A percentile compares a stretch with the other conserved stretches of the same genome.
Evolutionary conservation across 257 asterid species (phyloP).

Genomic region (Osmanthus fragrans): DNA sequence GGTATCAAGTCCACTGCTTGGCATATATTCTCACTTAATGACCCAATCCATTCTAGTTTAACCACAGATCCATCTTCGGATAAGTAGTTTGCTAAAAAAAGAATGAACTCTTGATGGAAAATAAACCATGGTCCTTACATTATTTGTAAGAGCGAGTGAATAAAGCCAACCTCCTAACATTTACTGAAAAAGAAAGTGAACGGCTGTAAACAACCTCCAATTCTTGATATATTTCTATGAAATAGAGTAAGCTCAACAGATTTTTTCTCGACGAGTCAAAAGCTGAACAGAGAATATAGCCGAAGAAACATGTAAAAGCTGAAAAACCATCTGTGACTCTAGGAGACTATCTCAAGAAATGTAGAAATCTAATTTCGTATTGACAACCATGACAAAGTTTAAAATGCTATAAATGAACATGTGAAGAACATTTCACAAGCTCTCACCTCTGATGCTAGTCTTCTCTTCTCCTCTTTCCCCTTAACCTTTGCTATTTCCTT

Average conservation of each 20-base stretch:
- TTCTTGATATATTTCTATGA: neutral
- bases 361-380: conserved; percentile 1
- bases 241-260: neutral
- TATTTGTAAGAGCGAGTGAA: neutral
- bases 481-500: conserved; percentile 84
- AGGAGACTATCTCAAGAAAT: neutral
- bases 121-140: neutral
- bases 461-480: conserved; percentile 78
- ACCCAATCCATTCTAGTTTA: neutral
- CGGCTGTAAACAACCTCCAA: neutral
- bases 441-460: conserved; percentile 80
- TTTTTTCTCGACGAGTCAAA: neutral
- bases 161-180: neutral
- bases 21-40: neutral
- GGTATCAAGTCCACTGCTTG: neutral
- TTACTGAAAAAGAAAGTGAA: neutral
- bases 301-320: conserved; percentile 1
- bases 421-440: conserved; percentile 1
- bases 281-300: conserved; percentile 5
- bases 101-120: neutral
- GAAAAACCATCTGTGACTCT: neutral
- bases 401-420: neutral
- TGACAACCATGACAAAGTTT: conserved; percentile 2
- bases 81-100: neutral
- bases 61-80: neutral